phyloP scores from a whole-genome alignment of 768 basidiomycete species.

The Tricholoma matsutake region DNA sequence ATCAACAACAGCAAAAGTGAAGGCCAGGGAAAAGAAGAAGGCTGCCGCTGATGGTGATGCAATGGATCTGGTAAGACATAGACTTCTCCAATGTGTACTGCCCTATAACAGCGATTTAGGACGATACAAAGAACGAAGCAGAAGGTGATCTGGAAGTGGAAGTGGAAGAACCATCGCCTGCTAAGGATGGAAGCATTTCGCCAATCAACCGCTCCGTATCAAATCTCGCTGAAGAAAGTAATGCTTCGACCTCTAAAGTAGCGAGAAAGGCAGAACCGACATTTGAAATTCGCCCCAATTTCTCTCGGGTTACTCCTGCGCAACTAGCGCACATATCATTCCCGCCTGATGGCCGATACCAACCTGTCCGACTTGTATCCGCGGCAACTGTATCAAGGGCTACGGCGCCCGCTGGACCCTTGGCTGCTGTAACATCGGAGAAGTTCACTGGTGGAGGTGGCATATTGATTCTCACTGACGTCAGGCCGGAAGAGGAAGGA shows the following conservation, averaged over 20 bases:
- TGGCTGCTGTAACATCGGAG: slow-evolving; percentile 39
- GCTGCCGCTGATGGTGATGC: slow-evolving; percentile 76
- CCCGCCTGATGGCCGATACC: slow-evolving; percentile 74
- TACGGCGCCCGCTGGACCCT: slow-evolving; percentile 31
- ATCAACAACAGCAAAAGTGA: slow-evolving; percentile 96
- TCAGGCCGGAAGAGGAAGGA: slow-evolving; percentile 61
- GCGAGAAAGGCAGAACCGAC: slow-evolving; percentile 71
- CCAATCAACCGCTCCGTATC: slow-evolving; percentile 54
- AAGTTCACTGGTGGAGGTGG: slow-evolving; percentile 81
- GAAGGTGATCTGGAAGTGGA: slow-evolving; percentile 80
- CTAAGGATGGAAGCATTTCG: slow-evolving; percentile 54
- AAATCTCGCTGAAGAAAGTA: slow-evolving; percentile 42
- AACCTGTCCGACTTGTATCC: slow-evolving; percentile 83
- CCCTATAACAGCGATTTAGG: slow-evolving; percentile 32
- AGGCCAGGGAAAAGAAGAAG: slow-evolving; percentile 91
- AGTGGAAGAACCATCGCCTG: slow-evolving; percentile 42
- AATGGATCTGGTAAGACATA: slow-evolving; percentile 75
- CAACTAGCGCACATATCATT: slow-evolving; percentile 87
- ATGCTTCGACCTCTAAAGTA: slow-evolving; percentile 35
- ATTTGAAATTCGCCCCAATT: slow-evolving; percentile 77
- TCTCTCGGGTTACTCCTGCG: slow-evolving; percentile 88
- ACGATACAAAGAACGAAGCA: slow-evolving; percentile 52
- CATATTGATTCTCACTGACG: slow-evolving; percentile 80
- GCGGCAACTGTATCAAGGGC: slow-evolving; percentile 37
- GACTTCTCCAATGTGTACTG: background rate